Conservation (phyloP, 1,284 basidiomycete species). For the Tylopilus sp. region DNA sequence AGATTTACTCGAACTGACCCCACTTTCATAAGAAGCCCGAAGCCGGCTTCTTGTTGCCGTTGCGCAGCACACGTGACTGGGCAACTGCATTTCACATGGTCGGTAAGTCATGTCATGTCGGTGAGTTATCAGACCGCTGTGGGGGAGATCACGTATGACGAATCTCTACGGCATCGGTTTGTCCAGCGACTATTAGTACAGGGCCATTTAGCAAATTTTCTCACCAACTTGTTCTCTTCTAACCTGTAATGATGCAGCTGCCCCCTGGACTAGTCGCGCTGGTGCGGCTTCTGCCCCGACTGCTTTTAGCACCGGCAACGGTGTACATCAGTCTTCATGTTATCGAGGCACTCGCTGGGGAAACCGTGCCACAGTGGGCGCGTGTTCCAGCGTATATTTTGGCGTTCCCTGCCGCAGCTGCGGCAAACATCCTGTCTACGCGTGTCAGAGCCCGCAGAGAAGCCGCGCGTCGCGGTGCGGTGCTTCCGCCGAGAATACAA, state of each 20-base stretch:
- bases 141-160: too few species aligned
- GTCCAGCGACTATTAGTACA: too few species aligned
- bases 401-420: slow-evolving; percentile 32
- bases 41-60: too few species aligned
- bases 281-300: slow-evolving; percentile 23
- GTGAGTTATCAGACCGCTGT: too few species aligned
- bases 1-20: too few species aligned
- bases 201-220: too few species aligned
- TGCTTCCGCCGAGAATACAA: slow-evolving; percentile 28
- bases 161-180: too few species aligned
- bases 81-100: too few species aligned
- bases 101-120: too few species aligned
- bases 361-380: slow-evolving; percentile 14
- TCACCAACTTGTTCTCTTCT: too few species aligned
- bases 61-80: too few species aligned
- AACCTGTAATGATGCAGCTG: slow-evolving; percentile 19
- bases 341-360: slow-evolving; percentile 4
- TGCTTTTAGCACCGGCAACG: slow-evolving; percentile 20
- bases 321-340: slow-evolving; percentile 15
- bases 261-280: slow-evolving; percentile 36
- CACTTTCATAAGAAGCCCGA: too few species aligned
- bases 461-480: slow-evolving; percentile 37
- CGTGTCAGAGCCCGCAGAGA: slow-evolving; percentile 20
- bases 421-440: slow-evolving; percentile 20
- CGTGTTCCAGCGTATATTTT: slow-evolving; percentile 21